Evolutionary conservation across 164 flowering plant species (phyloP), one percentile per base, ranked within the genome.

Genomic region (Stephania yunnanensis): DNA sequence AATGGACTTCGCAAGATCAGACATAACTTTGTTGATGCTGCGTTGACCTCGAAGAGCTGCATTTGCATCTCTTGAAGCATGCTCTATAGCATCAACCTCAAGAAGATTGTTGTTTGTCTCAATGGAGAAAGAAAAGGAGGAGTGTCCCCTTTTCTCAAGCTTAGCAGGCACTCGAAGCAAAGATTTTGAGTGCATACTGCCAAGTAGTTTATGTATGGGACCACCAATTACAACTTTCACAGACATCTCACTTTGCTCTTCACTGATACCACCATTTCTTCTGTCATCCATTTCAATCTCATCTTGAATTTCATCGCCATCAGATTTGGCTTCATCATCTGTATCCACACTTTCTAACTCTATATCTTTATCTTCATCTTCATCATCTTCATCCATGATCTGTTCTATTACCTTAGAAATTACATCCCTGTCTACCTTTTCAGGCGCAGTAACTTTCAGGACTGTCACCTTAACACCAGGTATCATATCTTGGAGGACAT

Each of bases 391-490:
- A n/a, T 91, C 96, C 22, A 83, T 85, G 68, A 91, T 86, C 76
- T 90, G 90, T 72, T 93, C 94, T 79, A 91, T 83, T 68, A 88
- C 89, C 78, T 87, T 88, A 45, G 92, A 87, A 71, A 92, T 84
- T 44, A 90, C 64, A 84, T 89, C 95, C 74, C 50, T 82, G 76
- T 93, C 93, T 44, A 84, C 85, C 76, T 90, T 89, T 31, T 79
- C 92, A 7, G 94, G 93, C 19, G 84, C 73, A 58, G 89, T 87
- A 74, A 91, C 92, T 77, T 91, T 90, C 83, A 92, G 72, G 74
- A 92, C 91, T 78, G 87, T 92, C 72, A 93, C 86, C 83, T 86
- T 87, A 73, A 85, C 90, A 73, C 91, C 95, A 81, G 99, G 97
- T 76, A 91, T 90, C 94, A 90, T 85, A 86, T 92, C 97, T 42